Evolutionary conservation across 495 filamentous ascomycete genomes (phyloP).

Genomic region (Aeminium ludgeri): DNA sequence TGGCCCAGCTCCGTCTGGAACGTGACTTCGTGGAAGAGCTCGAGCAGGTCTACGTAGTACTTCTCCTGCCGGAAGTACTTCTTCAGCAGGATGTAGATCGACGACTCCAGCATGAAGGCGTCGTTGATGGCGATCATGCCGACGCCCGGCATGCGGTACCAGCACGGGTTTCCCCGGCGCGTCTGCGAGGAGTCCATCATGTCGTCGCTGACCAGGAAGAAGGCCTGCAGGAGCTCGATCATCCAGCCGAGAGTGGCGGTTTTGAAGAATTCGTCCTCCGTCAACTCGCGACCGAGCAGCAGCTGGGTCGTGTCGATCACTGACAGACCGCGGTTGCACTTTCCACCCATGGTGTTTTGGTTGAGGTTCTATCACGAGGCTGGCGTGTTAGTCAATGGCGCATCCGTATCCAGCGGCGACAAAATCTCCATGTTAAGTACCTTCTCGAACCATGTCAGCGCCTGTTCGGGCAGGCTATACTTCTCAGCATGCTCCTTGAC

Average conservation of each 20-base stretch:
- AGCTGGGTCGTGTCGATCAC: conserved; percentile 77
- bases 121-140: conserved; percentile 97
- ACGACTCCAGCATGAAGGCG: conserved; percentile 82
- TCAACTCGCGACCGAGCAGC: conserved; percentile 55
- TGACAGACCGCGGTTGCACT: conserved; percentile 97
- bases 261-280: conserved; percentile 64
- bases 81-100: conserved; percentile 82
- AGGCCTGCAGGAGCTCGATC: conserved; percentile 93
- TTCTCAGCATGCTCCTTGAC: conserved; percentile 54
- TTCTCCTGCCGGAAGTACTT: conserved; percentile 79
- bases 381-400: conserved; percentile 8
- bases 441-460: conserved; percentile 73
- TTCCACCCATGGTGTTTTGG: conserved; percentile 79
- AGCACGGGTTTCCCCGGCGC: conserved; percentile 82
- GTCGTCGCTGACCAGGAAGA: conserved; percentile 96
- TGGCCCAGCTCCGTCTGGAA: conserved; percentile 92
- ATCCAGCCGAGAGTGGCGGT: conserved; percentile 84
- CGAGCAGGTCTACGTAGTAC: conserved; percentile 72
- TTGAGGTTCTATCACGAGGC: conserved; percentile 33
- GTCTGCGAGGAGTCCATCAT: conserved; percentile 96
- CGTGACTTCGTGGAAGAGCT: conserved; percentile 88
- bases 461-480: conserved; percentile 68
- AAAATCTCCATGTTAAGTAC: conserved; percentile 28
- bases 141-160: conserved; percentile 76
- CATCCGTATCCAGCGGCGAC: not conserved